These are phyloP conservation scores for Phytopythium boreale DNA, from an alignment of 352 stramenopile species.

Conservation along the genomic window DNA sequence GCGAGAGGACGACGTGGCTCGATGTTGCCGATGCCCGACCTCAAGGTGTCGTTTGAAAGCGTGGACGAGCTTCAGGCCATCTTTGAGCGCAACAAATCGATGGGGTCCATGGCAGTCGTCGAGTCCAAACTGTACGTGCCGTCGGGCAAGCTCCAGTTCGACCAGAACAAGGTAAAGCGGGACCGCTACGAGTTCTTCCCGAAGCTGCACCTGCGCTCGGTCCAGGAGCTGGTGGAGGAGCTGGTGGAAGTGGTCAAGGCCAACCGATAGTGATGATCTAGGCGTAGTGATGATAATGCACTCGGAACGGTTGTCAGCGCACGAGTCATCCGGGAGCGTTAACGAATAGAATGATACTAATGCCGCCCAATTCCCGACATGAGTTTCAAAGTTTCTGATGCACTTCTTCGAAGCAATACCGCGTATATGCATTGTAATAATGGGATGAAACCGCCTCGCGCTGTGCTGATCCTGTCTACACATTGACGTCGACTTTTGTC, in stretches of 20 bases:
- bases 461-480: too few species aligned
- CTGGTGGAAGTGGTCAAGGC: neutral
- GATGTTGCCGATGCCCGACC: conserved; percentile 1
- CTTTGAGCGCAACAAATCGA: conserved; percentile 5
- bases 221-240: conserved; percentile 15
- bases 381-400: too few species aligned
- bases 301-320: too few species aligned
- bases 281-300: too few species aligned
- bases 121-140: conserved; percentile 10
- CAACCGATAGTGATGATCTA: neutral
- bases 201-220: conserved; percentile 11
- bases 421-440: too few species aligned
- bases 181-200: conserved; percentile 19
- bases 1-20: conserved; percentile 19
- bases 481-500: too few species aligned
- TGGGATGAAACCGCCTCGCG: too few species aligned
- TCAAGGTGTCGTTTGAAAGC: conserved; percentile 9
- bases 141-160: conserved; percentile 6
- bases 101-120: neutral
- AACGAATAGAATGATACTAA: too few species aligned
- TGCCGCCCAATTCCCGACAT: too few species aligned
- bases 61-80: neutral
- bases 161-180: conserved; percentile 15
- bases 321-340: too few species aligned
- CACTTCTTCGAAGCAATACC: too few species aligned